These are phyloP conservation scores for Breviolum minutum DNA, from an alignment of 73 alveolate species.

Conservation along the genomic window DNA sequence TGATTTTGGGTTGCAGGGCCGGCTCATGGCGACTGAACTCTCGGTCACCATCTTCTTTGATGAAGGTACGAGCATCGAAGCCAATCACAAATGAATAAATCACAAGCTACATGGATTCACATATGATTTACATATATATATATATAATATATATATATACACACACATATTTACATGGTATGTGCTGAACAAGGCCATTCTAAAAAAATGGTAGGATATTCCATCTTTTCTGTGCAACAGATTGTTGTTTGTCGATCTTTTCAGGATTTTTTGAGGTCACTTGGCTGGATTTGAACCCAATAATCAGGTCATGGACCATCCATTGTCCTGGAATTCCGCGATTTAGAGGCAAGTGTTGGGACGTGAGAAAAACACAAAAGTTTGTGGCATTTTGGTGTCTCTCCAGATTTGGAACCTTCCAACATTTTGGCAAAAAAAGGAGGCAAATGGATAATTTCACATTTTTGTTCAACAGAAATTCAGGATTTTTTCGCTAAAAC, in stretches of 20 bases:
- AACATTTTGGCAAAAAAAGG: no score
- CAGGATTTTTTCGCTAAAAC: no score
- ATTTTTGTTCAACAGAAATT: no score
- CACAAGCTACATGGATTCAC: no score
- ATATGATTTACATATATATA: no score
- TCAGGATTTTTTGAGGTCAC: neutral
- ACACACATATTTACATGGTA: neutral
- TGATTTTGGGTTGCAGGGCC: conserved; percentile 25
- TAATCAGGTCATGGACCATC: conserved; percentile 62
- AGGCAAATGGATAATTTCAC: no score
- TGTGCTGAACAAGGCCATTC: neutral
- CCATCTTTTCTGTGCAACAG: no score
- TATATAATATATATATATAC: no score
- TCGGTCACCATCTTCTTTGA: conserved; percentile 81
- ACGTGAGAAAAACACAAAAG: neutral
- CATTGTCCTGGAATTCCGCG: conserved; percentile 67
- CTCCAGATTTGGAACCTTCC: no score
- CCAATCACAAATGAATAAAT: no score
- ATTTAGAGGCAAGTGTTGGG: conserved; percentile 52
- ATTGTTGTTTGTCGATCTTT: no score
- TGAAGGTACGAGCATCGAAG: conserved; percentile 6
- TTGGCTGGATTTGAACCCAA: neutral
- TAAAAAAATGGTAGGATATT: neutral
- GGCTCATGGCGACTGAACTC: conserved; percentile 69
- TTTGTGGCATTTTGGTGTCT: neutral